A percentile compares a stretch with the other conserved stretches of the same genome.
These are phyloP conservation scores for Lolium rigidum DNA, from an alignment of 176 grass and related monocot species.

Conservation along the genomic window DNA sequence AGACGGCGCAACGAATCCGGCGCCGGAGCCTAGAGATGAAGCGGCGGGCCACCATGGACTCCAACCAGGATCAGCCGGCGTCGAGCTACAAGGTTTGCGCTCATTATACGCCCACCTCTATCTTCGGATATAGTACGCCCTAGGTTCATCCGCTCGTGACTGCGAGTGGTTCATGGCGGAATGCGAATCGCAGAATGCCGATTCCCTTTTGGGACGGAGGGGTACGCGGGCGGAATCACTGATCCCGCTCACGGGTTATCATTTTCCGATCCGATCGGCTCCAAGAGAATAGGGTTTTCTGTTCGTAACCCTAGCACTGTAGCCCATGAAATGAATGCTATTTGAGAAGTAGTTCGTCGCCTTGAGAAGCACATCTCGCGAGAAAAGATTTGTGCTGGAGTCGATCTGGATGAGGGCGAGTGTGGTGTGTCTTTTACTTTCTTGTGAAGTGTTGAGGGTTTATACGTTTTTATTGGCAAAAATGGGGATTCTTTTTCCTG, in stretches of 20 bases:
- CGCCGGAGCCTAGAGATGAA: conserved; percentile 16
- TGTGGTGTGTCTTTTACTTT: neutral
- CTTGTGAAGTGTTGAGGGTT: neutral
- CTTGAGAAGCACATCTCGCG: neutral
- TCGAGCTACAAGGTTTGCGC: conserved; percentile 39
- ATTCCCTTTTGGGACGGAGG: neutral
- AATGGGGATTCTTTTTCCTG: neutral
- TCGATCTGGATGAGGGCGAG: neutral
- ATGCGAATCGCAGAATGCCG: neutral
- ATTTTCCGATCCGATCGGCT: neutral
- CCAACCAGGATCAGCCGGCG: neutral
- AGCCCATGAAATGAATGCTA: neutral
- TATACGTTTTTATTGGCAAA: neutral
- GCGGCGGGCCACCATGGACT: conserved; percentile 25
- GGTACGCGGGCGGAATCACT: neutral
- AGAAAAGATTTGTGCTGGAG: neutral
- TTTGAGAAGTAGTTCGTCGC: neutral
- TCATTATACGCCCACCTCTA: neutral
- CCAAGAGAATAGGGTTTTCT: neutral
- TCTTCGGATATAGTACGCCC: neutral
- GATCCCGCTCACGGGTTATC: neutral
- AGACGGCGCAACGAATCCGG: neutral
- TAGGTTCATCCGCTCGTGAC: neutral
- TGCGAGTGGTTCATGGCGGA: neutral
- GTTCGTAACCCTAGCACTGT: neutral